A percentile compares a stretch with the other conserved stretches of the same genome.
These are phyloP conservation scores for Hibiscus trionum DNA, from an alignment of 345 rosid species.

Conservation along the genomic window DNA sequence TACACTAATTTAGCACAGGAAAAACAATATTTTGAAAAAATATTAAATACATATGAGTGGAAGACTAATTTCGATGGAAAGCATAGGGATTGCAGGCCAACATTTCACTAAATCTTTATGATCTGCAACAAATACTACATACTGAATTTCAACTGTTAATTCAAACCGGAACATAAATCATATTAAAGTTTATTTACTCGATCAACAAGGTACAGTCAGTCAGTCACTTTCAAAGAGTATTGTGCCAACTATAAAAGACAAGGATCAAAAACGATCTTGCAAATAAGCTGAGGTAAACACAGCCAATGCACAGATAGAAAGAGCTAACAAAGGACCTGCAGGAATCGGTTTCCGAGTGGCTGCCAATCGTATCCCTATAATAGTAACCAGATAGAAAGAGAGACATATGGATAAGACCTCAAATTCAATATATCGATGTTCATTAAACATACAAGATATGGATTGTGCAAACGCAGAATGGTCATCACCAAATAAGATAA, in stretches of 20 bases:
- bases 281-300: constrained; percentile 53
- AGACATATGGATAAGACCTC: background rate
- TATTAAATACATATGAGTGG: background rate
- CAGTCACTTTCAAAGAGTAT: background rate
- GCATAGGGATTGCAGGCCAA: background rate
- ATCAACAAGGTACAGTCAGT: constrained; percentile 1
- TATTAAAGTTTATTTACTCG: background rate
- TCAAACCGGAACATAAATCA: background rate
- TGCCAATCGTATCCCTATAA: constrained; percentile 66
- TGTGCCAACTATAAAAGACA: background rate
- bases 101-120: background rate
- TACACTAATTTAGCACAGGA: background rate
- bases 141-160: background rate
- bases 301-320: constrained; percentile 46
- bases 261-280: constrained; percentile 32
- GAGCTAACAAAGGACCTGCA: constrained; percentile 56
- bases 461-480: background rate
- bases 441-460: constrained; percentile 4
- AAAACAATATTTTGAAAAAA: background rate
- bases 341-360: constrained; percentile 57
- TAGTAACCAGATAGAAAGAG: background rate
- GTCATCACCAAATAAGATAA: background rate
- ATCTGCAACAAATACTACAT: background rate
- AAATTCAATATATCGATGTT: background rate
- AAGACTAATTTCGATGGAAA: background rate